Evolutionary conservation across 768 basidiomycete genomes (phyloP).

Genomic region (Chalciporus piperatus): DNA sequence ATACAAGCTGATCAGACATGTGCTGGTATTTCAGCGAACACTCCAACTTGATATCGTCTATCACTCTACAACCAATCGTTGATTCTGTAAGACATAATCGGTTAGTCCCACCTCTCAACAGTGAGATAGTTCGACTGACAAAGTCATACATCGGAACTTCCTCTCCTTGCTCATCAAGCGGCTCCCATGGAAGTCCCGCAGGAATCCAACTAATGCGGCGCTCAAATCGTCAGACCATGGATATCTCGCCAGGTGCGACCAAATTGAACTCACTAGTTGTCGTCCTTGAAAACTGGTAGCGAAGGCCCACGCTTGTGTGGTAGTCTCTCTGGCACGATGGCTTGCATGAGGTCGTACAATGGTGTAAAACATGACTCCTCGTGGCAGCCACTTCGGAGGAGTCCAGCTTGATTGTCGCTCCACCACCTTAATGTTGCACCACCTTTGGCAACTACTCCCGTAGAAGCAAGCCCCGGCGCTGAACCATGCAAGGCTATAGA

Average conservation of each 20-base stretch:
- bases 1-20: too few relatives aligned
- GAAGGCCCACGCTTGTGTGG: background rate
- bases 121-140: background rate
- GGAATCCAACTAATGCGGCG: background rate
- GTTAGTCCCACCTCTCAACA: background rate
- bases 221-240: too few relatives aligned
- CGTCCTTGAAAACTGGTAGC: background rate
- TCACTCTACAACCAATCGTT: background rate
- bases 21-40: too few relatives aligned
- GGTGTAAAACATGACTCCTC: background rate
- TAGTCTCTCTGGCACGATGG: background rate
- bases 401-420: background rate
- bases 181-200: background rate
- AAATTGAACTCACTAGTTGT: background rate
- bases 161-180: background rate
- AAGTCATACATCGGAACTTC: background rate
- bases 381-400: background rate
- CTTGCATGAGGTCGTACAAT: background rate
- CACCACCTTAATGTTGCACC: background rate
- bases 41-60: too few relatives aligned
- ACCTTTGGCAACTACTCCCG: background rate
- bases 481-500: background rate
- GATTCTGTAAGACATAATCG: background rate
- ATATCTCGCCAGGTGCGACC: background rate
- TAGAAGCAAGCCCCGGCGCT: background rate